Percentiles rank a stretch among this genome's conserved stretches.
phyloP scores from a whole-genome alignment of 2,329 filamentous ascomycete genomes.

The Botryotinia calthae region DNA sequence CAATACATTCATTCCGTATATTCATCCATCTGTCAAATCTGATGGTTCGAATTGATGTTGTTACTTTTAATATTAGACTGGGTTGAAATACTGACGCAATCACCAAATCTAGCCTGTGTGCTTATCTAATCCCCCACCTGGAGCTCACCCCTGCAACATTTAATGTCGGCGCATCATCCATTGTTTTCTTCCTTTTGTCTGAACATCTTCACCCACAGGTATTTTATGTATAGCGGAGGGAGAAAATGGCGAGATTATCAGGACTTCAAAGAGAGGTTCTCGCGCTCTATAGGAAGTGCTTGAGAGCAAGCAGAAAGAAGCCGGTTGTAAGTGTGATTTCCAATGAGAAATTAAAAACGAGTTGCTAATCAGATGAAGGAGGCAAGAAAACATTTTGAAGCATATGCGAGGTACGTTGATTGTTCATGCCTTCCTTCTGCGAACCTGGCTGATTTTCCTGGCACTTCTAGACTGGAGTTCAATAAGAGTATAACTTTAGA shows the following conservation, averaged over 20 bases:
- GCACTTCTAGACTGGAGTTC: slow-evolving; percentile 67
- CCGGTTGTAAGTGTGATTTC: slow-evolving; percentile 56
- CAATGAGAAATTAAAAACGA: background rate
- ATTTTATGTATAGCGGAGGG: background rate
- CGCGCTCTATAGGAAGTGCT: slow-evolving; percentile 78
- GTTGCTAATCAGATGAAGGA: slow-evolving; percentile 42
- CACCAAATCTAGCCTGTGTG: background rate
- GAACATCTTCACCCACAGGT: background rate
- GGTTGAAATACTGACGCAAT: background rate
- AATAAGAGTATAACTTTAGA: slow-evolving; percentile 57
- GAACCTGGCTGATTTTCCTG: background rate
- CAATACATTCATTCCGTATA: background rate
- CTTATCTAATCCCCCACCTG: background rate
- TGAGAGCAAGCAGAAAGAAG: slow-evolving; percentile 79
- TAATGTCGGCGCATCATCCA: background rate
- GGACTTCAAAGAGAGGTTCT: slow-evolving; percentile 90
- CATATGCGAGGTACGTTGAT: slow-evolving; percentile 57
- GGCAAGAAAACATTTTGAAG: slow-evolving; percentile 59
- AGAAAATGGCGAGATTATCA: slow-evolving; percentile 55
- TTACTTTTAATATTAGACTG: background rate
- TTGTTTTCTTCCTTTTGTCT: background rate
- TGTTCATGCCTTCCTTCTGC: background rate
- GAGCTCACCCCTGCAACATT: background rate
- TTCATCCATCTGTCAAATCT: background rate
- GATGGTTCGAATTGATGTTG: background rate